phyloP scores from a whole-genome alignment of 2,329 filamentous ascomycete species.

The Fusarium continuum region DNA sequence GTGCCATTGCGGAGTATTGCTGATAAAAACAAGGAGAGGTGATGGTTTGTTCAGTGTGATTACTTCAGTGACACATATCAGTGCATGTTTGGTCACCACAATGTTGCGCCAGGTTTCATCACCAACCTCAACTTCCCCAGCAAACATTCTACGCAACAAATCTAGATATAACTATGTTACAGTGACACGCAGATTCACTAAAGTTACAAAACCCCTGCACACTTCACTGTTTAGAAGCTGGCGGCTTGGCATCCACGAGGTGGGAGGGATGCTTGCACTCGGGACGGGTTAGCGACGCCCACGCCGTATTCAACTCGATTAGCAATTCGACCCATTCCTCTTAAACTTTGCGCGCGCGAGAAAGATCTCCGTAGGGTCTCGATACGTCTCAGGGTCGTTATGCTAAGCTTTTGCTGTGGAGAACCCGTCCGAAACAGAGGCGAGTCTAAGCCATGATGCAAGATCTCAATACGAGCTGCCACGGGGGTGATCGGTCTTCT shows the following conservation, averaged over 20 bases:
- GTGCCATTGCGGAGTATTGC: background rate
- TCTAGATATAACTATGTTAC: background rate
- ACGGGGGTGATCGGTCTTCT: background rate
- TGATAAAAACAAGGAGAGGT: background rate
- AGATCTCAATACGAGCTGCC: conserved; percentile 8
- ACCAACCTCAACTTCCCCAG: background rate
- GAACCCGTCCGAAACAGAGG: conserved; percentile 30
- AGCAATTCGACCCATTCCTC: background rate
- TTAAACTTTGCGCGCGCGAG: too few species aligned
- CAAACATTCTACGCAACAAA: background rate
- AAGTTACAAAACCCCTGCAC: background rate
- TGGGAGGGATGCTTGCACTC: background rate
- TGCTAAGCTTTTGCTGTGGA: conserved; percentile 39
- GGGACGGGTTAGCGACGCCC: background rate
- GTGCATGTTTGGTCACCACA: background rate
- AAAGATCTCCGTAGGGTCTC: background rate
- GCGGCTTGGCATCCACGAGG: conserved; percentile 9
- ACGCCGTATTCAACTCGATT: background rate
- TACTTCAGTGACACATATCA: background rate
- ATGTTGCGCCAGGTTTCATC: background rate
- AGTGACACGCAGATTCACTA: conserved; percentile 4
- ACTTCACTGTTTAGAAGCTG: background rate
- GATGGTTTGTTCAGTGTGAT: background rate
- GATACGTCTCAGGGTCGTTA: background rate
- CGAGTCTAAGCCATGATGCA: conserved; percentile 8